phyloP scores from a whole-genome alignment of 2,329 filamentous ascomycete species.

The Penicillium vulpinum region DNA sequence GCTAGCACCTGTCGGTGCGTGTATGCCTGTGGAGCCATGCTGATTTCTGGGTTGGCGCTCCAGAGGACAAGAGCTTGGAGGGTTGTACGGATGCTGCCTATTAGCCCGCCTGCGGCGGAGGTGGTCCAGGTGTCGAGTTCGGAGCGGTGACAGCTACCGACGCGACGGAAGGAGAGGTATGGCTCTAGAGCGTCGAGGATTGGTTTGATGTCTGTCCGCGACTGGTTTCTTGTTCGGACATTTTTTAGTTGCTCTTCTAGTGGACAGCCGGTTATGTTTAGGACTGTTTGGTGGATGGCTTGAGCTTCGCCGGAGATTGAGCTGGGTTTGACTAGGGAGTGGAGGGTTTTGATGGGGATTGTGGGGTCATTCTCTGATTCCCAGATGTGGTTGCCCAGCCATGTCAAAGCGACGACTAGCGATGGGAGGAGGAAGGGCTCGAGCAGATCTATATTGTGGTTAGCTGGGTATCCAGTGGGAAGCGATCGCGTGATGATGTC shows the following conservation, averaged over 20 bases:
- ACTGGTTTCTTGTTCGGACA: constrained; percentile 51
- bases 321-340: constrained; percentile 57
- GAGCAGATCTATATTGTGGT: constrained; percentile 52
- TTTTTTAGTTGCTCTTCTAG: constrained; percentile 55
- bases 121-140: constrained; percentile 57
- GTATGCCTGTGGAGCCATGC: constrained; percentile 56
- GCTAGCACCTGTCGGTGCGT: constrained; percentile 55
- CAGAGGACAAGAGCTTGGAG: constrained; percentile 56
- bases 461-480: neutral
- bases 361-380: constrained; percentile 51
- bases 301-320: constrained; percentile 61
- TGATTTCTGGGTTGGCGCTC: constrained; percentile 52
- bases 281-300: constrained; percentile 61
- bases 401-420: constrained; percentile 58
- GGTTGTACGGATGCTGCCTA: constrained; percentile 50
- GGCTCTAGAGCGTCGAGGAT: constrained; percentile 54
- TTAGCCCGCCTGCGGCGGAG: constrained; percentile 48
- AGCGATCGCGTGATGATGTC: neutral
- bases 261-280: constrained; percentile 56
- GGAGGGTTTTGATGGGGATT: constrained; percentile 56
- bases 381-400: constrained; percentile 60
- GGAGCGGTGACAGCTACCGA: constrained; percentile 45
- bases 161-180: constrained; percentile 53
- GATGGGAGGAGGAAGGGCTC: constrained; percentile 65
- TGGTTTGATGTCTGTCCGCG: constrained; percentile 54